Evolutionary conservation across 805 yeast genomes (phyloP), one percentile per base, ranked within the genome.

Genomic region (Teunomyces pallodes): DNA sequence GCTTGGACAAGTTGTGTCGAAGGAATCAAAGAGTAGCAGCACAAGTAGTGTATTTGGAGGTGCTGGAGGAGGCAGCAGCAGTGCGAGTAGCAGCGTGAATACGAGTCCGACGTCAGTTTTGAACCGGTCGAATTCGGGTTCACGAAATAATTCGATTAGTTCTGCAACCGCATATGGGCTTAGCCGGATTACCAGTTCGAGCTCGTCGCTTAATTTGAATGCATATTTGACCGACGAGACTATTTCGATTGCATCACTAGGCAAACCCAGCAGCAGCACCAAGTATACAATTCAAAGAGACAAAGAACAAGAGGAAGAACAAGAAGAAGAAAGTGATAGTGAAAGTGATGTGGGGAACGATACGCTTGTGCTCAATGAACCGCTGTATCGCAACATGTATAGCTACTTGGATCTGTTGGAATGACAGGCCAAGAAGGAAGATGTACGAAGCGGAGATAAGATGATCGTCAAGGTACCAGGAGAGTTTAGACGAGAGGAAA

Each of bases 151-250:
- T 50, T 66, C 72, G 16, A 41, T 61, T 13, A 43, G 56, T 6
- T 62, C 71, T 2, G 47, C 54, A 9, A 41, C 52, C n/a, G 55
- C 58, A 29, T 57, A 44, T 39, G 61, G 64, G 5, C 57, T 72
- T 9, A 53, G 62, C 45, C 60, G 69, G 31, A 68, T 73, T 32
- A 61, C 75, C 33, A 69, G 75, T 49, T 67, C 74, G 28, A 67
- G 68, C 47, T 67, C 74, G 20, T 67, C 74, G 27, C 58, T 73
- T 30, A 73, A 73, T 51, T 61, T 73, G 42, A 68, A 72, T 48
- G 77, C 74, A 8, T 73, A 70, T 49, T 61, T 73, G 46, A 70
- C 75, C 12, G 76, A 70, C 46, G 72, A 65, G 30, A 49, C 56
- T 9, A 24, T 24, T 3, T 20, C 27, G 20, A 10, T 20, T 24